A percentile compares a stretch with the other conserved stretches of the same genome.
Evolutionary conservation across 768 basidiomycete genomes (phyloP).

Genomic region (Dictyophora rubrovolvata): DNA sequence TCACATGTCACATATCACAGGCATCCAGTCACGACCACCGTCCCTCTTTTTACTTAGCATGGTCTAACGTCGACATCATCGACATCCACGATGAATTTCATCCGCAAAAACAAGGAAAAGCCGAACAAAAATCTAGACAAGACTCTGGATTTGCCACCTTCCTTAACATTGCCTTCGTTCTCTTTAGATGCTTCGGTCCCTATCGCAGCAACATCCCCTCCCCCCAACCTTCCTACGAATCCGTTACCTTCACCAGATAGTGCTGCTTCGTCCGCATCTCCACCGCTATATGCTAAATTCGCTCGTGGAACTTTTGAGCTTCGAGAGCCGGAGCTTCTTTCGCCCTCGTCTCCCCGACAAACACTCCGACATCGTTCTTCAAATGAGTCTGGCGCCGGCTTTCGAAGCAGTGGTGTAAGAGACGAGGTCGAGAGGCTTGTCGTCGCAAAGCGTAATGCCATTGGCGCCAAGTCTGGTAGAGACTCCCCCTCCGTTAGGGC

Average conservation of each 20-base stretch:
- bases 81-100: conserved; percentile 3
- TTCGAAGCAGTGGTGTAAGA: conserved; percentile 2
- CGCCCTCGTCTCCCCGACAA: not conserved
- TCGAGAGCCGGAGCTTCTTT: not conserved
- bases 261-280: not conserved
- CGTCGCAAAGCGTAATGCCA: not conserved
- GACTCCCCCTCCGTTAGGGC: not conserved
- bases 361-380: not conserved
- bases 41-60: not conserved
- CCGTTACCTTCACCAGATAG: not conserved
- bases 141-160: not conserved
- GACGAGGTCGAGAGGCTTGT: not conserved
- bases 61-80: not conserved
- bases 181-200: not conserved
- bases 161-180: not conserved
- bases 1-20: not conserved
- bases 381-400: not conserved
- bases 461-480: not conserved
- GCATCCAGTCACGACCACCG: not conserved
- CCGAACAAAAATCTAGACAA: not conserved
- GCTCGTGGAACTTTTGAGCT: not conserved
- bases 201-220: not conserved
- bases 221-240: not conserved
- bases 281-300: conserved; percentile 1
- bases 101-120: not conserved